Evolutionary conservation across 2,329 filamentous ascomycete species (phyloP), one percentile per base, ranked within the genome.

Genomic region (Fusarium hainanense): DNA sequence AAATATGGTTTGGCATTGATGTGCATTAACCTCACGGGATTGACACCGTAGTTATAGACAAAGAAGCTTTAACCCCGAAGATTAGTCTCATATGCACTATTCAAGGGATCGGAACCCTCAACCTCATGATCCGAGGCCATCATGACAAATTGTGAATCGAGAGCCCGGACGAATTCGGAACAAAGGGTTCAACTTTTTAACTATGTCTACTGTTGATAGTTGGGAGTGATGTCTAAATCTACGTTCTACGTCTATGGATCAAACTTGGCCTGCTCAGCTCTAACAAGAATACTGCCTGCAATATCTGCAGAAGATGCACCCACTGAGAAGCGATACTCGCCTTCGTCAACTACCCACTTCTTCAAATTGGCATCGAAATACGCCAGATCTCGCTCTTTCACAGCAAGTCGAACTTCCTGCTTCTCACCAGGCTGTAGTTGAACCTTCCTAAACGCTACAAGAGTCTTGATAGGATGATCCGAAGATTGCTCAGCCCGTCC

Each of bases 401-500:
- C 70, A 1, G 27, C 14, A 6, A 80, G 37, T 1, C 60, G 40
- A 0, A 75, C 69, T 0, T 32, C 57, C 20, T 54, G 57, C 7
- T 51, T 64, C 43, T 77, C 74, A 0, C 72, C 68, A 0, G 77
- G 30, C 12, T 68, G 47, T 2, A 79, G 34, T 6, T 48, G 62
- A 0, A 77, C 61, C 69, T 79, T 79, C 9, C 71, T 48, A 28
- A 79, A 79, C 2, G 71, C 77, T 8, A 76, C 74, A 0, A 79
- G 75, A 10, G 64, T 40, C 55, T 79, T 79, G 20, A 75, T 41
- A 0, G 77, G 77, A 27, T 77, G 74, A 2, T 73, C 73, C 4
- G 48, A 6, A 16, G 46, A 62, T 1, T 34, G 21, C 5, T 56
- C 50, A 7, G 47, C 48, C 30, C 54, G 63, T 6, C 74, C 74